These are phyloP conservation scores for Globisporangium recalcitrans DNA, from an alignment of 352 stramenopile species.

Conservation along the genomic window DNA sequence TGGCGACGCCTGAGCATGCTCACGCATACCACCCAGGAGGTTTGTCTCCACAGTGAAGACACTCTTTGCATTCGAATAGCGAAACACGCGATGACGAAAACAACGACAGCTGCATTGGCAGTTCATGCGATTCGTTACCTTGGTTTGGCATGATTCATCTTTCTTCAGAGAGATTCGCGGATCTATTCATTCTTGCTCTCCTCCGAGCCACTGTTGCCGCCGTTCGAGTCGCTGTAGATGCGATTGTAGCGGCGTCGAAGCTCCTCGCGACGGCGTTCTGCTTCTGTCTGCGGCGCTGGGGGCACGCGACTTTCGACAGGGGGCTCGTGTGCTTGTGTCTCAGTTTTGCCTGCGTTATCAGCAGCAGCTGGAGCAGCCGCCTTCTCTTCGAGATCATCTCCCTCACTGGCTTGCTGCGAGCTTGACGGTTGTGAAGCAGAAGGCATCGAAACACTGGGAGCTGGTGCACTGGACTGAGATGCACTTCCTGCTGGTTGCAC, in stretches of 20 bases:
- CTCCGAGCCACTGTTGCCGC: slow-evolving; percentile 13
- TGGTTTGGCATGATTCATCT: too few species aligned
- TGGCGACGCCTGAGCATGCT: too few species aligned
- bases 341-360: slow-evolving; percentile 9
- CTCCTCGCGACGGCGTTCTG: slow-evolving; percentile 47
- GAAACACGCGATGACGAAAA: too few species aligned
- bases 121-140: too few species aligned
- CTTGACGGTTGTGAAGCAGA: background rate
- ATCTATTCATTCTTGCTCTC: slow-evolving; percentile 32
- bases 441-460: background rate
- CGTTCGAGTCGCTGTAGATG: slow-evolving; percentile 35
- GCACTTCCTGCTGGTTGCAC: background rate
- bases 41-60: too few species aligned
- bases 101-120: too few species aligned
- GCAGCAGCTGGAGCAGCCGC: slow-evolving; percentile 18
- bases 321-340: slow-evolving; percentile 1
- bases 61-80: background rate
- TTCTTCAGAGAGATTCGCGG: background rate
- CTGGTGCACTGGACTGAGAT: background rate
- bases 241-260: slow-evolving; percentile 48
- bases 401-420: slow-evolving; percentile 3
- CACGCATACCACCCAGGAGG: too few species aligned
- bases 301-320: slow-evolving; percentile 36
- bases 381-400: slow-evolving; percentile 39
- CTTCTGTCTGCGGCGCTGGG: slow-evolving; percentile 32